Base-by-base conservation (phyloP, 495 filamentous ascomycete genomes). In the Pyrenula massariospora region DNA sequence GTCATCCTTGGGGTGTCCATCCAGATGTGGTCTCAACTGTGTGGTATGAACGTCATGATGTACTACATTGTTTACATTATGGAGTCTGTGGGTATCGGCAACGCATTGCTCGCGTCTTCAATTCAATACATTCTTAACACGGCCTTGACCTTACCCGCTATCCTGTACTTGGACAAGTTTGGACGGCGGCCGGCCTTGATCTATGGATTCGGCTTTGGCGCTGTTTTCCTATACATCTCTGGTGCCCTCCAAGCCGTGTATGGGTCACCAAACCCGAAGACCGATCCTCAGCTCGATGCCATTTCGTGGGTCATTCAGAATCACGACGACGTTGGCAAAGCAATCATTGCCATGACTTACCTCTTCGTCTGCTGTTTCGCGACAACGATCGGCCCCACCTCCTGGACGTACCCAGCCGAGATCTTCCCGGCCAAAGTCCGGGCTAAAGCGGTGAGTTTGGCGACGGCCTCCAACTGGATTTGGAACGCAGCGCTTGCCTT, bases 61-160 rank as follows among this genome's bases (percentile, higher is more conserved):
- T 84, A 84, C 70, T 90, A 86, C 63, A 85, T 87, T 53, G 80
- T 83, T 21, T 85, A 89, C 64, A 86, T 90, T 65, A 87, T 91
- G 82, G 73, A 82, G 65, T 36, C 31, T 42, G 82, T 83, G 5
- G 78, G 80, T 54, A 80, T 86, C 49, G 73, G 76, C 24, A 79
- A 84, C 10, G 80, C 84, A 2, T 77, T 89, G 10, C 73, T 87
- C 24, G 84, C 85, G 1, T 79, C 87, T 2, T 85, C 83, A 0
- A 84, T 91, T 54, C 86, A 89, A 60, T 91, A 90, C 65, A 80
- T 89, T 54, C 82, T 91, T 67, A 88, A 88, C 66, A 84, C 88
- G 1, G 71, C 73, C 21, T 65, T 89, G 57, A 88, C 84, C 10
- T 59, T 84, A 2, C 81, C 80, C 0, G 80, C 80, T 2, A 77